Percentiles rank a stretch among this genome's conserved stretches.
phyloP scores from a whole-genome alignment of 805 yeast genomes.

The Tetrapisispora fleetii region DNA sequence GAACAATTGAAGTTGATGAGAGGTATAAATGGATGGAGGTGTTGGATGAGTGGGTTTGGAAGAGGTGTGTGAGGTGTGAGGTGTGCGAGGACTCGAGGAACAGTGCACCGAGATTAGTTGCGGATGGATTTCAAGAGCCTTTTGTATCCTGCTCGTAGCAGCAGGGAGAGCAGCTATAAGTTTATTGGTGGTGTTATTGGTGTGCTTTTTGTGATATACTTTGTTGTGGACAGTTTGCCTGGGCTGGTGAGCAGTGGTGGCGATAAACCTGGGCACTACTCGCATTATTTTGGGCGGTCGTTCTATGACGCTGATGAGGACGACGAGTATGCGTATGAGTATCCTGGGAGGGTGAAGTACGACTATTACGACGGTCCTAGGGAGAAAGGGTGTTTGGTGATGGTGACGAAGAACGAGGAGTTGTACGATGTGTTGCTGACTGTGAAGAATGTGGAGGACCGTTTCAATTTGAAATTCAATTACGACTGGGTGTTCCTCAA shows the following conservation, averaged over 20 bases:
- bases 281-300: slow-evolving; percentile 1
- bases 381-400: slow-evolving; percentile 1
- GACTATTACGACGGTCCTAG: slow-evolving; percentile 1
- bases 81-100: too few relatives aligned
- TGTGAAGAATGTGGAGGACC: slow-evolving; percentile 48
- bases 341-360: slow-evolving; percentile 2
- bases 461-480: slow-evolving; percentile 56
- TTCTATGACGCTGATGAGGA: neutral
- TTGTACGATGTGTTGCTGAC: slow-evolving; percentile 21
- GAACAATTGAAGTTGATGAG: too few relatives aligned
- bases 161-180: neutral
- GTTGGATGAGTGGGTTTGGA: too few relatives aligned
- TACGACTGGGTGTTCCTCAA: slow-evolving; percentile 76
- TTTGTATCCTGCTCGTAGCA: neutral
- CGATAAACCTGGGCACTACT: neutral
- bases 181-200: neutral
- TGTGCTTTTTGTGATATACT: neutral
- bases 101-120: too few relatives aligned
- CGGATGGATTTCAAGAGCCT: neutral
- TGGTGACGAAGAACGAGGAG: neutral
- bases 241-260: neutral
- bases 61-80: too few relatives aligned
- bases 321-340: neutral
- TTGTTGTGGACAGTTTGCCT: neutral
- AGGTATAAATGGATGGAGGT: too few relatives aligned